Evolutionary conservation across 352 stramenopile species (phyloP).

Genomic region (Elongisporangium undulatum): DNA sequence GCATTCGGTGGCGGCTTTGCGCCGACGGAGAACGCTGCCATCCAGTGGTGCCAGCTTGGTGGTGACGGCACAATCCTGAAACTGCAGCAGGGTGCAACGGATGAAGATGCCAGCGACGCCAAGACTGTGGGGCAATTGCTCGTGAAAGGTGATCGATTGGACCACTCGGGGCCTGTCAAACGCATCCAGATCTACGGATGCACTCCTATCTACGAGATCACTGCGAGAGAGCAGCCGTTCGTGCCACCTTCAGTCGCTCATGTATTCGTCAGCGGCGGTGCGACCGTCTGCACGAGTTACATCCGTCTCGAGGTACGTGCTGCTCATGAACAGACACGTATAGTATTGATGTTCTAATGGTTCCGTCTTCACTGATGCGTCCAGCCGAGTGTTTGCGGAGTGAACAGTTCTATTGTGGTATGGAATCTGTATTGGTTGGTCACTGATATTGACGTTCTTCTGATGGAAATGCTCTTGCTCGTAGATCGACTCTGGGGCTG

Average conservation of each 20-base stretch:
- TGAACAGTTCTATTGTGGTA: constrained; percentile 49
- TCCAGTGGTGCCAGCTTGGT: constrained; percentile 77
- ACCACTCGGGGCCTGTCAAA: constrained; percentile 47
- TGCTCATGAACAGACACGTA: not conserved
- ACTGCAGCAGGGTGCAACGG: constrained; percentile 26
- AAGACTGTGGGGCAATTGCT: constrained; percentile 34
- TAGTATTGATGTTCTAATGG: not conserved
- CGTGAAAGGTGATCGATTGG: constrained; percentile 48
- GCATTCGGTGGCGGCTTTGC: constrained; percentile 46
- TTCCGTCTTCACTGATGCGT: not conserved
- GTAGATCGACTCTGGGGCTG: constrained; percentile 45
- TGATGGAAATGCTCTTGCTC: not conserved
- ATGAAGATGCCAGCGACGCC: constrained; percentile 4
- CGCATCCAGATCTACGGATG: constrained; percentile 73
- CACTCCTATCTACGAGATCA: constrained; percentile 63
- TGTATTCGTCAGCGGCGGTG: constrained; percentile 66
- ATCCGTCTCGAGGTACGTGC: constrained; percentile 46
- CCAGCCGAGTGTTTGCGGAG: constrained; percentile 28
- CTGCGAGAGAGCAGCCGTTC: constrained; percentile 39
- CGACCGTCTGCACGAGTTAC: constrained; percentile 47
- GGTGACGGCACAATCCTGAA: constrained; percentile 76
- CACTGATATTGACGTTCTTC: not conserved
- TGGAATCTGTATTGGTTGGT: not conserved
- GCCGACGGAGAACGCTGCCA: constrained; percentile 18
- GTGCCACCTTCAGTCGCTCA: constrained; percentile 48